phyloP scores from a whole-genome alignment of 2,329 filamentous ascomycete species.

The Sporothrix curviconia region DNA sequence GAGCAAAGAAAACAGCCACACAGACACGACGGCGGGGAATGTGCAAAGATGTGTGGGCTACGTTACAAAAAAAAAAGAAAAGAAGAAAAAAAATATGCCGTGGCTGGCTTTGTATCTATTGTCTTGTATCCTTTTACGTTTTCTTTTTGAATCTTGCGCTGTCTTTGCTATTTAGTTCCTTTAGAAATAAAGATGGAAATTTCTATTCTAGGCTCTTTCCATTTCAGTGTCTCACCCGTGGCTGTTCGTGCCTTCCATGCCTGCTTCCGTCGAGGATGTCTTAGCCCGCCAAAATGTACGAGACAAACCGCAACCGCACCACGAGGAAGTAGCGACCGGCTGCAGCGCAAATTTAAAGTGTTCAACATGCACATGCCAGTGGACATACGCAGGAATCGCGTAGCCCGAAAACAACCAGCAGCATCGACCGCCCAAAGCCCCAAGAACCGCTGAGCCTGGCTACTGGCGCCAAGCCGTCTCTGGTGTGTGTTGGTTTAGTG shows the following conservation, averaged over 20 bases:
- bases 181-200: too few species aligned
- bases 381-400: not conserved
- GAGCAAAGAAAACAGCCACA: too few species aligned
- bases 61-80: too few species aligned
- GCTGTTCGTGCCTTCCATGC: not conserved
- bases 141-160: too few species aligned
- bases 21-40: too few species aligned
- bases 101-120: too few species aligned
- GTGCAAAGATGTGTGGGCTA: too few species aligned
- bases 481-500: too few species aligned
- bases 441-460: not conserved
- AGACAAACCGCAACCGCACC: not conserved
- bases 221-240: not conserved
- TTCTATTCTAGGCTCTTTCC: too few species aligned
- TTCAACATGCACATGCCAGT: not conserved
- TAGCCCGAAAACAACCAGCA: not conserved
- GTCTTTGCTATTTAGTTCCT: too few species aligned
- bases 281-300: not conserved
- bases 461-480: not conserved
- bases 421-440: not conserved
- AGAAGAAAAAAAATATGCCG: too few species aligned
- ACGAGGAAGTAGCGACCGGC: constrained; percentile 3
- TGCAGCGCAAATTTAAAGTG: not conserved
- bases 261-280: constrained; percentile 1
- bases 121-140: too few species aligned